These are phyloP conservation scores for Arachis monticola DNA, from an alignment of 331 rosid genomes.

Conservation along the genomic window DNA sequence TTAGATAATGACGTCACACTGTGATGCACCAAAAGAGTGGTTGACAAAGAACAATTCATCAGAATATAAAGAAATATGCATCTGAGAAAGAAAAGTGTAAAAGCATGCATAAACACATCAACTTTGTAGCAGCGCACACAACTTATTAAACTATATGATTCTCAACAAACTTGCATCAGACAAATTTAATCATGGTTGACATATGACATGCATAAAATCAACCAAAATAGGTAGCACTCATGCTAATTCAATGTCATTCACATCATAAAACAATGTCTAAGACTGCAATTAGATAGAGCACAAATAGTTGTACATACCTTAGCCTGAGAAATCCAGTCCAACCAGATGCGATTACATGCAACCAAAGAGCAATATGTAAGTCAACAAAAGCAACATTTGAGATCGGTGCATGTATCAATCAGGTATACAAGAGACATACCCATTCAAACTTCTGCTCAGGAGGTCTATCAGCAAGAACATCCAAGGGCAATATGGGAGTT, in stretches of 20 bases:
- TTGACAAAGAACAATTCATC: neutral
- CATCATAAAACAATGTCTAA: constrained; percentile 25
- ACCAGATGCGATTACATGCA: constrained; percentile 49
- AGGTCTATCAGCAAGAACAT: constrained; percentile 88
- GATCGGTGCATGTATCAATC: constrained; percentile 21
- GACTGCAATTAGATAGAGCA: constrained; percentile 4
- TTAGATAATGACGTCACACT: constrained; percentile 6
- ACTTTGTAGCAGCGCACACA: neutral
- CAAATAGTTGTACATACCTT: constrained; percentile 62
- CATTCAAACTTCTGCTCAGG: constrained; percentile 88
- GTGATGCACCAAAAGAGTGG: neutral
- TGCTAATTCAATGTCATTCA: constrained; percentile 15
- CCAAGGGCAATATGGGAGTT: constrained; percentile 88
- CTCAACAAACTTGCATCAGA: constrained; percentile 12
- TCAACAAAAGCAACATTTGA: constrained; percentile 37
- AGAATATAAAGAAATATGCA: neutral
- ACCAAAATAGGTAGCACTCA: neutral
- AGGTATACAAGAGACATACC: constrained; percentile 55
- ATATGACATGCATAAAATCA: constrained; percentile 31
- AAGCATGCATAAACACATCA: constrained; percentile 5
- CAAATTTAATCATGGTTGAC: constrained; percentile 18
- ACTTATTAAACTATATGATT: constrained; percentile 19
- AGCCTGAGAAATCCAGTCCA: constrained; percentile 62
- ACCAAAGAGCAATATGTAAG: constrained; percentile 45
- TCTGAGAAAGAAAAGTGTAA: neutral